Evolutionary conservation across 176 grass and related monocot genomes (phyloP).

Genomic region (Oryza glumipatula): DNA sequence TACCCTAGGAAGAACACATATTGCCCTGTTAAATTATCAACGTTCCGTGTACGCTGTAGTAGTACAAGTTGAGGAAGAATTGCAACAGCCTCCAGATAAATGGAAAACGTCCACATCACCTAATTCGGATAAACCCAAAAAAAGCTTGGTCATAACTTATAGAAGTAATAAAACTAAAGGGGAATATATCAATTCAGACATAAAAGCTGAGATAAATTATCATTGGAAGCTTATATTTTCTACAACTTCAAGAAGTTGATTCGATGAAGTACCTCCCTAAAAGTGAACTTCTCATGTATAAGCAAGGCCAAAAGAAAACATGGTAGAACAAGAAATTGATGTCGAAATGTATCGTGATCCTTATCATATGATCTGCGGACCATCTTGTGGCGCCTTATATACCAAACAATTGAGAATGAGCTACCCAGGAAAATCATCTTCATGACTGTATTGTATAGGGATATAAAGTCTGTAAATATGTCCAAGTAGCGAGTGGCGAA

Average conservation of each 20-base stretch:
- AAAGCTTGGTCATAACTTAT: not conserved
- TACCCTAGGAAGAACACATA: slow-evolving; percentile 90
- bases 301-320: slow-evolving; percentile 67
- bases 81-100: slow-evolving; percentile 74
- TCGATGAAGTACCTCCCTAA: slow-evolving; percentile 50
- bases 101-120: slow-evolving; percentile 73
- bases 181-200: not conserved
- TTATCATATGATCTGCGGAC: slow-evolving; percentile 80
- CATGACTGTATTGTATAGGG: slow-evolving; percentile 71
- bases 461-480: slow-evolving; percentile 63
- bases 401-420: slow-evolving; percentile 82
- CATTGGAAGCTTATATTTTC: not conserved
- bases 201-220: not conserved
- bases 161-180: slow-evolving; percentile 4
- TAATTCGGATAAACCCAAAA: slow-evolving; percentile 3
- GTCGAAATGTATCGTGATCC: slow-evolving; percentile 74
- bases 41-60: slow-evolving; percentile 68
- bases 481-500: slow-evolving; percentile 75
- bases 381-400: slow-evolving; percentile 74
- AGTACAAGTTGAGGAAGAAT: slow-evolving; percentile 83
- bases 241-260: slow-evolving; percentile 16
- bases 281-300: slow-evolving; percentile 66
- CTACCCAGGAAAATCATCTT: slow-evolving; percentile 75
- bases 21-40: slow-evolving; percentile 76
- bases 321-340: slow-evolving; percentile 64